Evolutionary conservation across 2,329 filamentous ascomycete genomes (phyloP).

Genomic region (Polytolypa hystricis): DNA sequence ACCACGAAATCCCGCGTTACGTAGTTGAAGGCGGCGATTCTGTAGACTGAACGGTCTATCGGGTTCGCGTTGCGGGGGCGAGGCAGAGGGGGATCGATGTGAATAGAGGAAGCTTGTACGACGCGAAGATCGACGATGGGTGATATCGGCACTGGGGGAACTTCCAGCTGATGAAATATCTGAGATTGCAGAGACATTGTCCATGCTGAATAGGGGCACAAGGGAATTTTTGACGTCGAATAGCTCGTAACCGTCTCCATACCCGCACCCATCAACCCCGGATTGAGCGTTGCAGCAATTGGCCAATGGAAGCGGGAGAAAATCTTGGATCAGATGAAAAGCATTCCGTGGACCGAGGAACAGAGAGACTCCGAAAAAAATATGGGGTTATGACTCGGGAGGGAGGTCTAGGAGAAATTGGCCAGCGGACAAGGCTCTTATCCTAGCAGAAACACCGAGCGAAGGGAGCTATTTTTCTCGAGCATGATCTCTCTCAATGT

Average conservation of each 20-base stretch:
- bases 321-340: conserved; percentile 2
- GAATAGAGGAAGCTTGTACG: conserved; percentile 7
- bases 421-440: conserved; percentile 9
- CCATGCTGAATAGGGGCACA: conserved; percentile 1
- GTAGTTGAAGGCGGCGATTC: conserved; percentile 19
- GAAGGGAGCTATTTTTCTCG: too few species aligned
- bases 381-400: background rate
- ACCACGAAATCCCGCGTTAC: conserved; percentile 21
- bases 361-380: too few species aligned
- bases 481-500: too few species aligned
- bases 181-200: background rate
- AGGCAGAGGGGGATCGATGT: conserved; percentile 11
- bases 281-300: conserved; percentile 1
- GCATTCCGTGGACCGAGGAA: conserved; percentile 8
- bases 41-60: conserved; percentile 17
- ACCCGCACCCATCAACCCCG: conserved; percentile 1
- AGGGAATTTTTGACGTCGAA: background rate
- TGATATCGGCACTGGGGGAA: background rate
- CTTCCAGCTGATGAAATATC: background rate
- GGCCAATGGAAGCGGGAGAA: conserved; percentile 5
- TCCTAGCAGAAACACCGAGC: background rate
- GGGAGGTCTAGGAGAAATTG: background rate
- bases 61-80: conserved; percentile 6
- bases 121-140: conserved; percentile 4
- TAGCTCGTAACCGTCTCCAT: conserved; percentile 1